phyloP scores from a whole-genome alignment of 176 grass and related monocot genomes.

The Rhynchospora breviuscula region DNA sequence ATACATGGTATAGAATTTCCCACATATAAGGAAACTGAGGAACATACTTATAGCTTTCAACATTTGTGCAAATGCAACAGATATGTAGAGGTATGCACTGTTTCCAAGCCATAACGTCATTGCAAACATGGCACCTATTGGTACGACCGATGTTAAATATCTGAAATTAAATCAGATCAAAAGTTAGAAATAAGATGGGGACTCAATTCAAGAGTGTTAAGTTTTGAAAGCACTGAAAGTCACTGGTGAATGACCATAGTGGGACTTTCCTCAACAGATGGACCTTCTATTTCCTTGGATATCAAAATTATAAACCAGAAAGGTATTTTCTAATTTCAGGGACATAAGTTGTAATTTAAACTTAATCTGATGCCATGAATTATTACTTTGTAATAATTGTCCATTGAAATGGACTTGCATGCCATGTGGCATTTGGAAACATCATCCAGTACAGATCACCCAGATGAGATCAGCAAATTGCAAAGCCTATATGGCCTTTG shows the following conservation, averaged over 20 bases:
- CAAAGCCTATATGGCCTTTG: not conserved
- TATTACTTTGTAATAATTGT: not conserved
- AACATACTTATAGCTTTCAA: slow-evolving; percentile 95
- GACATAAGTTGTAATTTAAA: no score
- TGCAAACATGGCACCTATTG: slow-evolving; percentile 98
- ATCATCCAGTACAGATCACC: not conserved
- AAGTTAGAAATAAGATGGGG: not conserved
- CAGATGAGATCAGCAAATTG: not conserved
- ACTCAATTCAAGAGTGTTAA: not conserved
- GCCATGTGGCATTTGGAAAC: not conserved
- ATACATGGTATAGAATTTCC: not conserved
- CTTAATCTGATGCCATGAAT: not conserved
- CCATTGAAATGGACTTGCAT: not conserved
- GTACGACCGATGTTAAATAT: slow-evolving; percentile 90
- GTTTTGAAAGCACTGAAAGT: not conserved
- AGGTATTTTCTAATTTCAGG: not conserved
- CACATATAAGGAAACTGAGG: not conserved
- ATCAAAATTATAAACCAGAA: not conserved
- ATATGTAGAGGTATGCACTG: slow-evolving; percentile 98
- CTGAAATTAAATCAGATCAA: slow-evolving; percentile 44
- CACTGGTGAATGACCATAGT: not conserved
- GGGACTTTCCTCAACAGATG: not conserved
- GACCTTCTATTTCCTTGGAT: not conserved
- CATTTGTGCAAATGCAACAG: slow-evolving; percentile 99
- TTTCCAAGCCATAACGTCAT: slow-evolving; percentile 98